Evolutionary conservation across 805 yeast genomes (phyloP).

Genomic region (Ogataea salicorniae): DNA sequence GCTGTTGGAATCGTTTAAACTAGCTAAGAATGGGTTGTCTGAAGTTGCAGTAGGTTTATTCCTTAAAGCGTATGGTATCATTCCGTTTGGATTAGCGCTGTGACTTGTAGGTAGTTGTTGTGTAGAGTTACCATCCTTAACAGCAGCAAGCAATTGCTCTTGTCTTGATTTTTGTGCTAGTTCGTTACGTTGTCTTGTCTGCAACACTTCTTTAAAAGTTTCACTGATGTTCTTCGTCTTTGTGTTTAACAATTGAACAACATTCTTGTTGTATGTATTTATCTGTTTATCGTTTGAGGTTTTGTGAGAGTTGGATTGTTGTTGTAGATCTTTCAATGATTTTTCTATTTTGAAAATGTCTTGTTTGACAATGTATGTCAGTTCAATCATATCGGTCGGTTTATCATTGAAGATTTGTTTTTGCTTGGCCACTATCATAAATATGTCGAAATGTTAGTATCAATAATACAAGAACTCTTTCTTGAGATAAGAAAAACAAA

Average conservation of each 20-base stretch:
- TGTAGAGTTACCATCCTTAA: not conserved
- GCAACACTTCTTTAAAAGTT: constrained; percentile 85
- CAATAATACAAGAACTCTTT: not conserved
- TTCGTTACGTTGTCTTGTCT: constrained; percentile 79
- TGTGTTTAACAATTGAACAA: constrained; percentile 79
- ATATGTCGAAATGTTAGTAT: not conserved
- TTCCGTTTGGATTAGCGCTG: constrained; percentile 4
- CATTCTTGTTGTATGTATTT: constrained; percentile 74
- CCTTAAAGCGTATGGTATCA: constrained; percentile 27
- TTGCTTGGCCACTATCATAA: constrained; percentile 59
- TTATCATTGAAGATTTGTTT: constrained; percentile 91
- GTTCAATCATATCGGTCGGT: constrained; percentile 88
- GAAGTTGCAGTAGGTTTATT: constrained; percentile 18
- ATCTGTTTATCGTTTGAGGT: constrained; percentile 53
- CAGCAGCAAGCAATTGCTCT: constrained; percentile 65
- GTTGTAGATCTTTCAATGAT: constrained; percentile 57
- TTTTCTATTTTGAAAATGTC: constrained; percentile 80
- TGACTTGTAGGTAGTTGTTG: not conserved
- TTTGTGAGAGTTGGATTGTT: constrained; percentile 37
- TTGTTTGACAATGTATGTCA: constrained; percentile 83
- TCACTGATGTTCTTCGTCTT: constrained; percentile 90
- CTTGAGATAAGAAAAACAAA: not conserved
- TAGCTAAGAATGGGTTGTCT: constrained; percentile 34
- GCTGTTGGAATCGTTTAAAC: constrained; percentile 10
- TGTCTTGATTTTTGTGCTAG: constrained; percentile 74